Evolutionary conservation across 768 basidiomycete species (phyloP).

Genomic region (Lyophyllum atratum): DNA sequence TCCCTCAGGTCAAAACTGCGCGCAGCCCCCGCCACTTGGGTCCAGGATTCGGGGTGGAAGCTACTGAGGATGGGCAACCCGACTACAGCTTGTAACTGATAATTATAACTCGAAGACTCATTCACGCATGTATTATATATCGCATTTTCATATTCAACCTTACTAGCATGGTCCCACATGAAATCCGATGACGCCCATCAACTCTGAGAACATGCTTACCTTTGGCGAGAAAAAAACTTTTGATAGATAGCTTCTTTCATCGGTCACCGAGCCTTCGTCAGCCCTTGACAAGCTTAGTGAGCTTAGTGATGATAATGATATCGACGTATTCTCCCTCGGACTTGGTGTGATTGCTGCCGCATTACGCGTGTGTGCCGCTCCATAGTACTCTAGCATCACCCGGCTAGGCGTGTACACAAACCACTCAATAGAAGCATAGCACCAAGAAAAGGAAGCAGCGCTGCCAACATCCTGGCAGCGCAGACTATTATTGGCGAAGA

Average conservation of each 20-base stretch:
- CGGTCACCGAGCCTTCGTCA: neutral
- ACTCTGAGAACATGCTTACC: neutral
- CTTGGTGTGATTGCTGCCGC: neutral
- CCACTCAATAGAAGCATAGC: neutral
- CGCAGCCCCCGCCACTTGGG: neutral
- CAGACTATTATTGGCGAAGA: neutral
- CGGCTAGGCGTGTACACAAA: neutral
- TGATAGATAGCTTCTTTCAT: neutral
- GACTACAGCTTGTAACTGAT: neutral
- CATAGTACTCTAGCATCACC: neutral
- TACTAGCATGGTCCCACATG: conserved; percentile 7
- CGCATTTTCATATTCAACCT: neutral
- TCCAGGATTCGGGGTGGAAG: neutral
- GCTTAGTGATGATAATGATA: too few species aligned
- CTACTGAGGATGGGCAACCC: neutral
- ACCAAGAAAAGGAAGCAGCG: conserved; percentile 1
- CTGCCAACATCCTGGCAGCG: neutral
- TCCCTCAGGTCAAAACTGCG: neutral
- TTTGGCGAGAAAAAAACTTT: neutral
- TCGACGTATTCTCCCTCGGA: neutral
- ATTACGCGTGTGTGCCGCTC: neutral
- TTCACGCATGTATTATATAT: neutral
- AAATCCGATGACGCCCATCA: conserved; percentile 5
- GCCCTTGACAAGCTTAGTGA: too few species aligned
- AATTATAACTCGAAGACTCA: neutral